phyloP scores from a whole-genome alignment of 805 yeast species.

The Yamadazyma nakazawae region DNA sequence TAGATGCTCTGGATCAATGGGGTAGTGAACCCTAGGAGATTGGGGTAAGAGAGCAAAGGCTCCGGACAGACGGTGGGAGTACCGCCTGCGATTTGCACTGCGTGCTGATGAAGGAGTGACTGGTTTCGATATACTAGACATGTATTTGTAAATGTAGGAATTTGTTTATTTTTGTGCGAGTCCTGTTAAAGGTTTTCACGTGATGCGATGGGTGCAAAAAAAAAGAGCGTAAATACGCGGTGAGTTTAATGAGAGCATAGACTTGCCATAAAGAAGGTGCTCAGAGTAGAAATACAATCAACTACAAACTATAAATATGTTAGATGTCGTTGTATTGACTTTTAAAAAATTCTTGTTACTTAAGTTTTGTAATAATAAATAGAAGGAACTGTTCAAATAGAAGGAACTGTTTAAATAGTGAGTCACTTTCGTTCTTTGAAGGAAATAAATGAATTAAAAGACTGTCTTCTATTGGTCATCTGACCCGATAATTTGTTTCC shows the following conservation, averaged over 20 bases:
- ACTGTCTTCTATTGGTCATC: slow-evolving; percentile 32
- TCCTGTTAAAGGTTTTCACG: neutral
- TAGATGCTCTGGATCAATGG: slow-evolving; percentile 35
- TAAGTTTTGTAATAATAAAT: no score
- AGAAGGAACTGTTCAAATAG: neutral
- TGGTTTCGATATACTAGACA: neutral
- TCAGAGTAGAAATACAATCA: no score
- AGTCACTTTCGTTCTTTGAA: neutral
- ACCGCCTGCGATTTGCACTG: neutral
- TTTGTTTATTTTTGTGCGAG: slow-evolving; percentile 1
- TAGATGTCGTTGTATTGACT: no score
- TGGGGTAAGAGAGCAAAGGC: slow-evolving; percentile 32
- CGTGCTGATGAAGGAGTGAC: slow-evolving; percentile 8
- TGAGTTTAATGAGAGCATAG: no score
- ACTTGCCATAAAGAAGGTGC: no score
- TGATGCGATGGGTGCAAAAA: neutral
- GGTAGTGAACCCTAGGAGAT: slow-evolving; percentile 45
- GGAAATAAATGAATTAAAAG: no score
- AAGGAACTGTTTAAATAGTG: no score
- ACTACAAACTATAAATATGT: no score
- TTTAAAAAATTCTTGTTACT: no score
- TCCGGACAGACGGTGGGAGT: slow-evolving; percentile 30
- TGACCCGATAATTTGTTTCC: slow-evolving; percentile 63
- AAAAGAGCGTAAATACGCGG: no score
- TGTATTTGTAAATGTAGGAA: neutral